Conservation (phyloP, 2,329 filamentous ascomycete genomes). For the Colletotrichum spinosum region DNA sequence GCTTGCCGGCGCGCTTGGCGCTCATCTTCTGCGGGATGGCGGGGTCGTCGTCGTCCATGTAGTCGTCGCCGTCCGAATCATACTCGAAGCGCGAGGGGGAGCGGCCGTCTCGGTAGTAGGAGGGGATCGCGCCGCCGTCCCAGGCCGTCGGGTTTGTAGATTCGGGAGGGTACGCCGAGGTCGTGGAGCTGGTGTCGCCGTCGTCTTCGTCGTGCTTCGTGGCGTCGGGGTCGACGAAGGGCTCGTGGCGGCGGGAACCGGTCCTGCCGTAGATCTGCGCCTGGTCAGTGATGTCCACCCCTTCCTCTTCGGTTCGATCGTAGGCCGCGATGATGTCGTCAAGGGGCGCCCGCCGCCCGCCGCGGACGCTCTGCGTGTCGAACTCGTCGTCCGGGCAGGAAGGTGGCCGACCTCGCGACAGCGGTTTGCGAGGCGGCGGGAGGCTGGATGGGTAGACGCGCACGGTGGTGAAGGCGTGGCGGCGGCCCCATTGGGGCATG, state of each 20-base stretch:
- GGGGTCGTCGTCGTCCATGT: too few relatives aligned
- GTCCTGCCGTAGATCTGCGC: constrained; percentile 25
- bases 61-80: constrained; percentile 5
- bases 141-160: constrained; percentile 7
- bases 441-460: constrained; percentile 2
- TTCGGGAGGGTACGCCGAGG: background rate
- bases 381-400: background rate
- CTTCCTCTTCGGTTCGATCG: background rate
- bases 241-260: constrained; percentile 2
- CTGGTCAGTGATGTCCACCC: background rate
- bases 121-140: constrained; percentile 17
- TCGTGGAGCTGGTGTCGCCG: background rate
- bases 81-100: background rate
- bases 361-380: background rate
- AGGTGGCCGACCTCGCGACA: background rate
- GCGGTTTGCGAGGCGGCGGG: background rate
- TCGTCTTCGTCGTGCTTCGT: background rate
- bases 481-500: constrained; percentile 19
- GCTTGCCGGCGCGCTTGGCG: constrained; percentile 19
- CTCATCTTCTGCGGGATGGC: background rate
- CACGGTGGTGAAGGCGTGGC: constrained; percentile 19
- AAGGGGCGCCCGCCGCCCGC: background rate
- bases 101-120: constrained; percentile 19
- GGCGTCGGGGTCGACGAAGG: background rate
- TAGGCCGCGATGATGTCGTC: background rate